Percentiles rank a stretch among this genome's conserved stretches.
Conservation (phyloP, 768 basidiomycete species). For the Podaxis sp. region DNA sequence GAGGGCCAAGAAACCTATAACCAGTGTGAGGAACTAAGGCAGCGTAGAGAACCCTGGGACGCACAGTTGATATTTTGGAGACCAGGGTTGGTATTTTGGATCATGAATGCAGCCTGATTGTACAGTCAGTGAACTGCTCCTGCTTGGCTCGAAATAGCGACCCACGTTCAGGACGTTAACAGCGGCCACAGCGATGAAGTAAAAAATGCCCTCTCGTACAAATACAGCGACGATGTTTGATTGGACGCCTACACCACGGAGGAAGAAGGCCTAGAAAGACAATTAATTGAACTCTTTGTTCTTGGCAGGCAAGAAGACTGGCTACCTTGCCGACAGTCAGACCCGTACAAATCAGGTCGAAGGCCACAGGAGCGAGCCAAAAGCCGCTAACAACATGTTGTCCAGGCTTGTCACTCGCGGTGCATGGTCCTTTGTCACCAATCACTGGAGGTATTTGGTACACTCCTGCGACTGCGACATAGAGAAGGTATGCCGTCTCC, state of each 20-base stretch:
- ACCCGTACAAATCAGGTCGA: constrained; percentile 19
- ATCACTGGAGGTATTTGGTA: constrained; percentile 18
- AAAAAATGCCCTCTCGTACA: constrained; percentile 19
- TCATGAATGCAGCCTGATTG: constrained; percentile 20
- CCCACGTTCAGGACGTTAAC: constrained; percentile 20
- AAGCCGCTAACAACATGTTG: constrained; percentile 20
- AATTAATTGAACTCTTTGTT: neutral
- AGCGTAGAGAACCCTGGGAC: neutral
- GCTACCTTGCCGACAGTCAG: constrained; percentile 16
- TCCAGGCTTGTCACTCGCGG: constrained; percentile 19
- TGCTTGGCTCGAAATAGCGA: neutral
- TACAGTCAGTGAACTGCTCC: neutral
- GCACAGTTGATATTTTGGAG: constrained; percentile 20
- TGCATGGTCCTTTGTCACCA: constrained; percentile 17
- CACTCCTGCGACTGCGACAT: constrained; percentile 18
- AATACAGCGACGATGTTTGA: constrained; percentile 17
- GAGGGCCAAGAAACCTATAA: constrained; percentile 18
- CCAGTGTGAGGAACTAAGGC: neutral
- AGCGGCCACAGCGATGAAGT: constrained; percentile 17
- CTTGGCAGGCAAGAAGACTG: neutral
- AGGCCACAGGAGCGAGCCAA: constrained; percentile 19
- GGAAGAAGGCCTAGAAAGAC: constrained; percentile 7
- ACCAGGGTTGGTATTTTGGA: constrained; percentile 17
- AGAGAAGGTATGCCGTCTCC: constrained; percentile 18
- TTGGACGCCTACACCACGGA: neutral